Conservation (phyloP, 2,329 filamentous ascomycete genomes). For the Malbranchea zuffiana region DNA sequence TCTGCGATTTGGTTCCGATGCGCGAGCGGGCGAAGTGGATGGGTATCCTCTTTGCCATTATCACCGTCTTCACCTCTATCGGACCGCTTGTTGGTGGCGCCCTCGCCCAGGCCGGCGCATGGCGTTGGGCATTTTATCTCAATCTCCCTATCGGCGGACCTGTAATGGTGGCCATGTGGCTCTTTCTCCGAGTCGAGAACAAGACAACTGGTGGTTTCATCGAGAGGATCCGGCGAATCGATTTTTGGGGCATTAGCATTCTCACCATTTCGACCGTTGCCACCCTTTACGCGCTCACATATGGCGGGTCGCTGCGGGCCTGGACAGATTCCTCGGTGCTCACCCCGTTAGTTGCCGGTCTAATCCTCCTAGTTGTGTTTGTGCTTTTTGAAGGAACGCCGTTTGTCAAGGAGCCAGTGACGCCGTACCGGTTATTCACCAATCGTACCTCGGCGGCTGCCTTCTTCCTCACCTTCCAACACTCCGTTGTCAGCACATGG, state of each 20-base stretch:
- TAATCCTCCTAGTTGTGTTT: conserved; percentile 62
- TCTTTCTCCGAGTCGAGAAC: conserved; percentile 33
- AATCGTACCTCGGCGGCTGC: conserved; percentile 54
- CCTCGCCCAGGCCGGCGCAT: conserved; percentile 17
- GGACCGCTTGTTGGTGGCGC: conserved; percentile 20
- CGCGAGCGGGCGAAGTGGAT: conserved; percentile 36
- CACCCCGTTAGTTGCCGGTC: conserved; percentile 55
- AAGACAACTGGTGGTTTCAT: conserved; percentile 24
- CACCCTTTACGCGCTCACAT: conserved; percentile 75
- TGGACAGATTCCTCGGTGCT: conserved; percentile 58
- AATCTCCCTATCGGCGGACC: conserved; percentile 18
- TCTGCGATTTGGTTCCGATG: conserved; percentile 42
- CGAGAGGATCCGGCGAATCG: conserved; percentile 40
- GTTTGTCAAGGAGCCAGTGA: conserved; percentile 64
- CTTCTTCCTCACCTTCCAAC: conserved; percentile 56
- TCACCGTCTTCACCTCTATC: conserved; percentile 33
- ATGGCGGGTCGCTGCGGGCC: conserved; percentile 57
- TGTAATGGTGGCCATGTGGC: conserved; percentile 22
- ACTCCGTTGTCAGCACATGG: conserved; percentile 67
- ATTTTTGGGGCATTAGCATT: conserved; percentile 52
- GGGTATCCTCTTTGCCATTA: conserved; percentile 33
- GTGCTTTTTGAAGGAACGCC: conserved; percentile 63
- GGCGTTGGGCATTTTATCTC: conserved; percentile 24
- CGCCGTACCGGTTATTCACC: conserved; percentile 57
- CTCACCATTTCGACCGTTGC: conserved; percentile 67